These are phyloP conservation scores for Nitzschia sp. DNA, from an alignment of 108 stramenopile species.

Conservation along the genomic window DNA sequence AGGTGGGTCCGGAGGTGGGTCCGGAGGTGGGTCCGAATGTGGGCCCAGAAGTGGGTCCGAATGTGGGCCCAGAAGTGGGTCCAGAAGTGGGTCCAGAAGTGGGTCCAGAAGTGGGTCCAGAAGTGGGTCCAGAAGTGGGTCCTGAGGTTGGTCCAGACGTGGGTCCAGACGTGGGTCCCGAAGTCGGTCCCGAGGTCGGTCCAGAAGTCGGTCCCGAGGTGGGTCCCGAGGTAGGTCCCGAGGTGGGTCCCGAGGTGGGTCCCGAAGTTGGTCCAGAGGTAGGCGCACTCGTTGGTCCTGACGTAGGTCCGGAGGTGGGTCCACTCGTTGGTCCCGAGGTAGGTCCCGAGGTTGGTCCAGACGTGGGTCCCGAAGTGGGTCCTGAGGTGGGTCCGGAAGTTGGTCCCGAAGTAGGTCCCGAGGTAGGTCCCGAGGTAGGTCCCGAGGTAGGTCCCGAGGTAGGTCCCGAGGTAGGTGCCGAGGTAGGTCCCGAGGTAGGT, in stretches of 20 bases:
- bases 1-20: constrained; percentile 4
- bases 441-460: background rate
- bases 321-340: background rate
- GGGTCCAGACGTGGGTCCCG: constrained; percentile 13
- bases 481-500: background rate
- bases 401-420: background rate
- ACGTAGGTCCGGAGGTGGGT: constrained; percentile 13
- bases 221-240: constrained; percentile 6
- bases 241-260: constrained; percentile 5
- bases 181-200: constrained; percentile 18
- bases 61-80: constrained; percentile 20
- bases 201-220: background rate
- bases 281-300: constrained; percentile 2
- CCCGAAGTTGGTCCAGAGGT: constrained; percentile 20
- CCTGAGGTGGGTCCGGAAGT: background rate
- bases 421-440: background rate
- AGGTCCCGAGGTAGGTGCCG: background rate
- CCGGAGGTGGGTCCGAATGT: constrained; percentile 12
- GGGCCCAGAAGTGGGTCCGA: constrained; percentile 14
- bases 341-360: constrained; percentile 1
- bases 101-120: constrained; percentile 26
- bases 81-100: constrained; percentile 15
- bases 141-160: constrained; percentile 14
- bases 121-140: constrained; percentile 13
- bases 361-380: constrained; percentile 1